Evolutionary conservation across 2,329 filamentous ascomycete genomes (phyloP), one percentile per base, ranked within the genome.

Genomic region (Graphilbum ipis-grandicollis): DNA sequence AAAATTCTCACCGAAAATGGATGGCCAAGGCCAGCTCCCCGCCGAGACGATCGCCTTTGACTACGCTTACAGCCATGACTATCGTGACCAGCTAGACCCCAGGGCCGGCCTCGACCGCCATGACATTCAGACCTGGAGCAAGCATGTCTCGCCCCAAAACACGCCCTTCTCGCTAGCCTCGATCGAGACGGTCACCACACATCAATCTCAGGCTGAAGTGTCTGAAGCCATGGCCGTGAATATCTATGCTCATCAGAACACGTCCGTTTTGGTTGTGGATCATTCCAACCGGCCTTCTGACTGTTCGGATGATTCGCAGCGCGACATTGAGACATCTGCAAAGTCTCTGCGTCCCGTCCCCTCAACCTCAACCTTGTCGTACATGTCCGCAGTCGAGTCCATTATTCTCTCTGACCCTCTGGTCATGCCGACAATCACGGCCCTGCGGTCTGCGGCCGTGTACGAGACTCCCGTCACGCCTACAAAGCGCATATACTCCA

Each of bases 211-310:
- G 32, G 61, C 63, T 4, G 72, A 75, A 44, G 65, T 78, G 30
- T 72, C 71, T 1, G 71, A 78, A 53, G 73, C 73, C 25, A 55
- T 68, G 48, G 70, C 68, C 29, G 63, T 78, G 38, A 71, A 63
- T 41, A 71, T 78, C 46, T 75, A 67, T 44, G 63, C 68, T 17
- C 73, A 78, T 43, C 71, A 77, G 46, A 77, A 76, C 45, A 73
- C 65, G 34, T 78, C 73, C 5, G 55, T 78, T 10, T 51, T 75
- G 31, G 62, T 77, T 53, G 66, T 77, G 22, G 57, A 74, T 44
- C 66, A 74, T 47, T 63, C 64, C 9, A 58, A 56, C 31, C 66
- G 60, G 48, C 63, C 61, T 19, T 65, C 63, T 0, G 63, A 66
- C 39, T 55, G 52, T 33, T 58, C 61, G 17, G 59, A 47, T 41